A percentile compares a stretch with the other conserved stretches of the same genome.
Conservation (phyloP, 2,329 filamentous ascomycete species). For the Tolypocladium endophyticum region DNA sequence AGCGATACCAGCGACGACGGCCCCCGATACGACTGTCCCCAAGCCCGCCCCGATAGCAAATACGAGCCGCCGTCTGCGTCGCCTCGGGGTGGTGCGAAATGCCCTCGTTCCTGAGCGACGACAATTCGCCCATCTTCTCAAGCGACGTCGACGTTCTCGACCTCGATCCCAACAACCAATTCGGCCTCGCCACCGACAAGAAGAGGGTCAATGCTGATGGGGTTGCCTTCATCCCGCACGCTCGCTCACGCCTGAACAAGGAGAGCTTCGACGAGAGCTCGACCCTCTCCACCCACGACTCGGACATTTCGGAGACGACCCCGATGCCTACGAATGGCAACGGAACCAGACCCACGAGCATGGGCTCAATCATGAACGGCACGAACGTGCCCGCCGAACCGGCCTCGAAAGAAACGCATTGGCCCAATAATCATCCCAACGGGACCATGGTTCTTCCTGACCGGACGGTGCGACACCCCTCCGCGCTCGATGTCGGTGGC, state of each 20-base stretch:
- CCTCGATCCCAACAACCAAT: slow-evolving; percentile 29
- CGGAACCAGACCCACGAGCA: slow-evolving; percentile 37
- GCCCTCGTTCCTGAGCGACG: slow-evolving; percentile 44
- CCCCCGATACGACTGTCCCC: neutral
- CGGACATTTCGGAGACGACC: slow-evolving; percentile 36
- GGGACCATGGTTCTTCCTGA: slow-evolving; percentile 16
- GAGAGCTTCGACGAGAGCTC: slow-evolving; percentile 46
- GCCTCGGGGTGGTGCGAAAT: slow-evolving; percentile 22
- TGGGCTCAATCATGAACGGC: slow-evolving; percentile 49
- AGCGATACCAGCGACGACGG: neutral
- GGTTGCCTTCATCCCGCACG: slow-evolving; percentile 22
- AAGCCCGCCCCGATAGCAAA: neutral
- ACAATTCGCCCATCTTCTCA: slow-evolving; percentile 30
- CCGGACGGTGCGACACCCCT: slow-evolving; percentile 15
- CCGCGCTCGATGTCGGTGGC: slow-evolving; percentile 8
- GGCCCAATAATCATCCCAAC: slow-evolving; percentile 13
- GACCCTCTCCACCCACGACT: slow-evolving; percentile 41
- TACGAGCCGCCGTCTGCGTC: neutral
- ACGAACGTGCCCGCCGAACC: slow-evolving; percentile 27
- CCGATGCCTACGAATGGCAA: slow-evolving; percentile 32
- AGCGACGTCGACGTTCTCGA: slow-evolving; percentile 32
- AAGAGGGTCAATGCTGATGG: slow-evolving; percentile 25
- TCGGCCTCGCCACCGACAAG: slow-evolving; percentile 22
- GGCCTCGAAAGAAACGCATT: slow-evolving; percentile 15
- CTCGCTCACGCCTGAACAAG: slow-evolving; percentile 35